Evolutionary conservation across 2,329 filamentous ascomycete genomes (phyloP).

Genomic region (Diaporthe vexans): DNA sequence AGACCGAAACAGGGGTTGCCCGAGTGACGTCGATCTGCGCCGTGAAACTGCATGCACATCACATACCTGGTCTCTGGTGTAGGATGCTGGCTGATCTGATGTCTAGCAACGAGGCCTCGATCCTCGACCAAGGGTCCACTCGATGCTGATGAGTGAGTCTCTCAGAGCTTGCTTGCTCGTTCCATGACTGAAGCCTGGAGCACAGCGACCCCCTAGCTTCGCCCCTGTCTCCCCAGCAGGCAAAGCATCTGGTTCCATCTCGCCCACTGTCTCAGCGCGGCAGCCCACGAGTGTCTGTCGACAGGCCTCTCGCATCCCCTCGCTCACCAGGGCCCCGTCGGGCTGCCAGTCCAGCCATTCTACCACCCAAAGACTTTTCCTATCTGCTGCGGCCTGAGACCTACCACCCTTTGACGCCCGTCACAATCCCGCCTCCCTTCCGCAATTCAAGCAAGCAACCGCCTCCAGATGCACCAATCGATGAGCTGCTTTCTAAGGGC

Average conservation of each 20-base stretch:
- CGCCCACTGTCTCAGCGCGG: slow-evolving; percentile 43
- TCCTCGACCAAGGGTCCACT: slow-evolving; percentile 84
- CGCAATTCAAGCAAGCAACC: slow-evolving; percentile 77
- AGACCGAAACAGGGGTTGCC: background rate
- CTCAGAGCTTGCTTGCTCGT: slow-evolving; percentile 21
- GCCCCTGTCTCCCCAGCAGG: slow-evolving; percentile 44
- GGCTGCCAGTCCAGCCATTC: slow-evolving; percentile 45
- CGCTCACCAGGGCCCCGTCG: slow-evolving; percentile 52
- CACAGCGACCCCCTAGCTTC: slow-evolving; percentile 46
- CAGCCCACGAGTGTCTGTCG: slow-evolving; percentile 46
- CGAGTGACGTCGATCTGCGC: background rate
- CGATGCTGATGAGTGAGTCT: slow-evolving; percentile 79
- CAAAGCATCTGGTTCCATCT: slow-evolving; percentile 44
- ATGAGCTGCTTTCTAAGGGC: slow-evolving; percentile 76
- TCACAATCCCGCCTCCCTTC: slow-evolving; percentile 75
- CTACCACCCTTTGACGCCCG: slow-evolving; percentile 83
- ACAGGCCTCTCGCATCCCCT: slow-evolving; percentile 44
- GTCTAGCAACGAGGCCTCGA: slow-evolving; percentile 69
- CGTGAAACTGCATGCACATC: background rate
- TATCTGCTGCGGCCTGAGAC: slow-evolving; percentile 85
- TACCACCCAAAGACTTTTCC: slow-evolving; percentile 78
- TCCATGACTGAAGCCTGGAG: slow-evolving; percentile 31
- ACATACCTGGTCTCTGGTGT: background rate
- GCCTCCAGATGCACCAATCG: slow-evolving; percentile 72
- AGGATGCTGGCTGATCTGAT: slow-evolving; percentile 41